Evolutionary conservation across 2,329 filamentous ascomycete genomes (phyloP).

Genomic region (Talaromyces atroroseus): DNA sequence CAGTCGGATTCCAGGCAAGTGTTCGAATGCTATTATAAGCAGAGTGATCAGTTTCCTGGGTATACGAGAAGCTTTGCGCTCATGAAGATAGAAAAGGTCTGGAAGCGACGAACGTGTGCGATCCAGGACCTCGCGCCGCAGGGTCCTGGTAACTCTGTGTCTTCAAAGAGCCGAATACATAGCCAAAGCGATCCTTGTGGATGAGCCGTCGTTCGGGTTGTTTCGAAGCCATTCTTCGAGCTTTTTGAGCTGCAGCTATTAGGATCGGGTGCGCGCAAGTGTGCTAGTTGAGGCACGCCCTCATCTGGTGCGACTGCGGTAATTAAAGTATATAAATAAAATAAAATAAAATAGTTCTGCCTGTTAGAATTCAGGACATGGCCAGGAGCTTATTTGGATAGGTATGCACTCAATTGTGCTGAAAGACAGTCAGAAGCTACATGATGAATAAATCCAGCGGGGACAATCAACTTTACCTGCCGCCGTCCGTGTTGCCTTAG

Average conservation of each 20-base stretch:
- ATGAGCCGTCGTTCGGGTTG: constrained; percentile 37
- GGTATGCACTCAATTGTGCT: not conserved
- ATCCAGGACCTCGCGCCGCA: constrained; percentile 48
- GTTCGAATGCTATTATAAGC: constrained; percentile 57
- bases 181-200: constrained; percentile 63
- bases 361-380: not conserved
- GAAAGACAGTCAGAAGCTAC: not conserved
- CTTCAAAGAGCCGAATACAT: constrained; percentile 62
- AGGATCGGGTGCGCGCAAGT: not conserved
- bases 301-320: not conserved
- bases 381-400: not conserved
- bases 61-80: not conserved
- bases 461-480: not conserved
- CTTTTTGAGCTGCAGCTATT: not conserved
- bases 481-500: not conserved
- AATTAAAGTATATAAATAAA: not conserved
- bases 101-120: constrained; percentile 50
- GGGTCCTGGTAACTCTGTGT: constrained; percentile 67
- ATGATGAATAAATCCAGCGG: not conserved
- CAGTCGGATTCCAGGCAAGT: constrained; percentile 84
- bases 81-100: not conserved
- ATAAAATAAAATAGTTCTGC: not conserved
- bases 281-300: not conserved
- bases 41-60: not conserved
- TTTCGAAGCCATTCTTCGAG: constrained; percentile 30